phyloP scores from a whole-genome alignment of 164 flowering plant genomes.

The Piper betle region DNA sequence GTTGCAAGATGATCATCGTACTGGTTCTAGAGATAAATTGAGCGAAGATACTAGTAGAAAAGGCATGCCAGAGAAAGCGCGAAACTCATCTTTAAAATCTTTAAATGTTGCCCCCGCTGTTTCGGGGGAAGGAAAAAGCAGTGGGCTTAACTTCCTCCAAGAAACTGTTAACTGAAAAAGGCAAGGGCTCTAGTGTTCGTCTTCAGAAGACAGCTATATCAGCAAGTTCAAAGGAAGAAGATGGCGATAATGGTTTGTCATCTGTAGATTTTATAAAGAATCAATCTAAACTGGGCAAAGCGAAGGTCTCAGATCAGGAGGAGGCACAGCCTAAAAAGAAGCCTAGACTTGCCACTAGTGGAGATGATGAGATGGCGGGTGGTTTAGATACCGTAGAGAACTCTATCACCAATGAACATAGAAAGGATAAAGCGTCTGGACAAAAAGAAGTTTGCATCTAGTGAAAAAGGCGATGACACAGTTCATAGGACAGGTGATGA shows the following conservation, averaged over 20 bases:
- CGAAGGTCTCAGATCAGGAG: constrained; percentile 17
- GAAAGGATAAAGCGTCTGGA: constrained; percentile 2
- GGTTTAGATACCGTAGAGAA: constrained; percentile 16
- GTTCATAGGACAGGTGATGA: too few species aligned
- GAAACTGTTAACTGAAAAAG: constrained; percentile 8
- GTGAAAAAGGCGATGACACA: too few species aligned
- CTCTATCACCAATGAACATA: constrained; percentile 16
- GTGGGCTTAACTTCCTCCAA: neutral
- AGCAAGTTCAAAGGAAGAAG: constrained; percentile 13
- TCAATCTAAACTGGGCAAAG: constrained; percentile 23
- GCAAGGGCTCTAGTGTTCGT: constrained; percentile 10
- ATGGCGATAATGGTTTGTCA: constrained; percentile 10
- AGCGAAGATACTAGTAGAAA: constrained; percentile 15
- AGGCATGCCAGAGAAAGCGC: constrained; percentile 13
- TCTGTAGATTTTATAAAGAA: constrained; percentile 19
- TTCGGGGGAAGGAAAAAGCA: constrained; percentile 18
- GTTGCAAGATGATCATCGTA: constrained; percentile 7
- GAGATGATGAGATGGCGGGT: constrained; percentile 14
- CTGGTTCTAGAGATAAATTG: constrained; percentile 13
- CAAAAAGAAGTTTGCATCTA: too few species aligned
- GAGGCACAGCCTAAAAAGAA: constrained; percentile 27
- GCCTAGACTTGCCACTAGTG: constrained; percentile 18
- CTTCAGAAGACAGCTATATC: constrained; percentile 8
- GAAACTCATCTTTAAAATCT: constrained; percentile 15
- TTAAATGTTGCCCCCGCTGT: constrained; percentile 19